Evolutionary conservation across 2,329 filamentous ascomycete genomes (phyloP), one percentile per base, ranked within the genome.

Genomic region (Trichoderma semiorbis): DNA sequence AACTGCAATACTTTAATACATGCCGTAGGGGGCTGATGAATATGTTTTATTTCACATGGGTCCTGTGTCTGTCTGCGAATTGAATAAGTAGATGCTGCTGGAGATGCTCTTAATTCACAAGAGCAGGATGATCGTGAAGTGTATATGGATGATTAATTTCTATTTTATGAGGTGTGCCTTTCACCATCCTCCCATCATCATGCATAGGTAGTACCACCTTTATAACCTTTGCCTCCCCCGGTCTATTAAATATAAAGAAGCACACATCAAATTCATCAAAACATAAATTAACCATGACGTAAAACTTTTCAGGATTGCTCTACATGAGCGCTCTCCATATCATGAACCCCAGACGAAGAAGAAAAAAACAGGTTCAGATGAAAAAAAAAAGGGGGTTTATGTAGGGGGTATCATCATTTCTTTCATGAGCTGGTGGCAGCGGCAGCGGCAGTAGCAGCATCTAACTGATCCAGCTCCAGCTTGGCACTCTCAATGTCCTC

Each of bases 401-500:
- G 47, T 24, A 5, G 30, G n/a, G 70, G 47, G 58, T 64, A 69
- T 69, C 65, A 65, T 58, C 36, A 50, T 39, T 21, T 24, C 21
- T 57, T 63, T 47, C n/a, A 64, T 50, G 57, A 61, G 66, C 30
- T 69, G 57, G 50, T 7, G 16, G 47, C 21, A 36, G 62, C 62
- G 30, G 62, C 36, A 47, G 61, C 21, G 3, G 43, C 62, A 53
- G 63, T 39, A 16, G 64, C 47, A 69, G 43, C 71, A 72, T 50
- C 3, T 30, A 72, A 28, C 62, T 66, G 74, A 58, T 75, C 76
- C 72, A 83, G 69, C 71, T 79, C 82, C 26, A 80, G 81, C 74
- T 76, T 81, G 7, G 86, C 86, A 0, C 77, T 79, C 14, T 77
- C 75, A n/a, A 90, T 88, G 73, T 90, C 88, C 75, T 88, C 87